Evolutionary conservation across 164 flowering plant species (phyloP), one percentile per base, ranked within the genome.

Genomic region (Liquidambar formosana): DNA sequence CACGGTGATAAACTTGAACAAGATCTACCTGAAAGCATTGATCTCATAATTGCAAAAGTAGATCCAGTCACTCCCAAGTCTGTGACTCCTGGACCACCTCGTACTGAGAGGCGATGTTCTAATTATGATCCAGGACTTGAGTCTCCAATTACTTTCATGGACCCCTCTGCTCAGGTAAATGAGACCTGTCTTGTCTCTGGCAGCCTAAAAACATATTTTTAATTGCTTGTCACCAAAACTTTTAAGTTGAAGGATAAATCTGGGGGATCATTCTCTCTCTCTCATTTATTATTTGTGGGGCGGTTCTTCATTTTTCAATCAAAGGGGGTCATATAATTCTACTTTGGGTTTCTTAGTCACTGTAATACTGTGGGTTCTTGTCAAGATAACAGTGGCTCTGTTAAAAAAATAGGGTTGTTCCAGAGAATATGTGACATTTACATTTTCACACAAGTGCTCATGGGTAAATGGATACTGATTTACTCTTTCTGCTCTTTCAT

Each of bases 61-160:
- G 92, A 84, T 73, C 96, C 94, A 1, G 77, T 87, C 28, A 86
- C 97, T 70, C 99, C 97, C 13, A 84, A 80, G 71, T 82, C 88
- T 22, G 82, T 82, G 63, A 86, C 85, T 67, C 97, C 97, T 67
- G 89, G 86, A 4, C 94, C 93, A 5, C 91, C 88, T 71, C 84
- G 84, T 56, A 9, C 56, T 66, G 93, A 85, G 70, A 85, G 72
- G 72, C 79, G 51, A 44, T 45, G 43, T 60, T 52, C 74, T 16
- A 79, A 77, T 49, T 52, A n/a, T 60, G 78, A 67, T 15, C 49
- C 47, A 3, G 74, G 27, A 61, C 71, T 76, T 69, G 83, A 82
- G 19, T 44, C 63, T 51, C 16, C 64, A 15, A n/a, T 19, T 47
- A 14, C 41, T 68, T 41, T 13, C 51, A 13, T 38, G 15, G 80